Conservation (phyloP, 768 basidiomycete genomes). For the Suillus weaverae region DNA sequence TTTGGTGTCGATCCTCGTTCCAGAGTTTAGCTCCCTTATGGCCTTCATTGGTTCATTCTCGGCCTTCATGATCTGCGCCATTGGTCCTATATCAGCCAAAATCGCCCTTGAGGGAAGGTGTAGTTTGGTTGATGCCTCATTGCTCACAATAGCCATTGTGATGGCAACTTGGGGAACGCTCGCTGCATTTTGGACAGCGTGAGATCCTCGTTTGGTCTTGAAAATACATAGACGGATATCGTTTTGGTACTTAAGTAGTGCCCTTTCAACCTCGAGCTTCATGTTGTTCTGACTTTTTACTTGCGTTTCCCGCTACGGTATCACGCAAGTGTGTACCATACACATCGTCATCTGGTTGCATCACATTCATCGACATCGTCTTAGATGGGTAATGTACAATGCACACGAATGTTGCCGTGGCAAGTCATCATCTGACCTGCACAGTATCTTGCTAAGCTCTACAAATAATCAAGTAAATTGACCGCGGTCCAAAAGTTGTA, state of each 20-base stretch:
- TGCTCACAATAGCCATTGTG: slow-evolving; percentile 51
- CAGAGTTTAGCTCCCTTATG: slow-evolving; percentile 82
- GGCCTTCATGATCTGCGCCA: slow-evolving; percentile 72
- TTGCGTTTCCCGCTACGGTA: not conserved
- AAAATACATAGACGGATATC: not conserved
- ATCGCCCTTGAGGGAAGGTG: slow-evolving; percentile 54
- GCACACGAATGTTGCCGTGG: not conserved
- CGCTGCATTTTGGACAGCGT: slow-evolving; percentile 54
- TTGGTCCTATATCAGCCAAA: slow-evolving; percentile 76
- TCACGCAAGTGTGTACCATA: not conserved
- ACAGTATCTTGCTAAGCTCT: slow-evolving; percentile 72
- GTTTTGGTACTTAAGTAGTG: not conserved
- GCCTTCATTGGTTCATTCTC: slow-evolving; percentile 91
- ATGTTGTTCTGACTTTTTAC: not conserved
- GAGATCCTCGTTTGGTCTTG: not conserved
- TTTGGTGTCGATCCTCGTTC: slow-evolving; percentile 69
- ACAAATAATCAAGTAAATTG: slow-evolving; percentile 7
- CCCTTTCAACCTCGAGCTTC: not conserved
- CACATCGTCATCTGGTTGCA: not conserved
- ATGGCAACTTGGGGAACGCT: slow-evolving; percentile 82
- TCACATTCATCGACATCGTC: not conserved
- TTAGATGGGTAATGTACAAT: not conserved
- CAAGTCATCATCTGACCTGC: slow-evolving; percentile 43
- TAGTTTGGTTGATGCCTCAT: slow-evolving; percentile 48
- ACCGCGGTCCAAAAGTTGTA: not conserved